Percentiles rank a stretch among this genome's conserved stretches.
Evolutionary conservation across 78 protist species (phyloP).

Genomic region (Dictyostelium capitatum): DNA sequence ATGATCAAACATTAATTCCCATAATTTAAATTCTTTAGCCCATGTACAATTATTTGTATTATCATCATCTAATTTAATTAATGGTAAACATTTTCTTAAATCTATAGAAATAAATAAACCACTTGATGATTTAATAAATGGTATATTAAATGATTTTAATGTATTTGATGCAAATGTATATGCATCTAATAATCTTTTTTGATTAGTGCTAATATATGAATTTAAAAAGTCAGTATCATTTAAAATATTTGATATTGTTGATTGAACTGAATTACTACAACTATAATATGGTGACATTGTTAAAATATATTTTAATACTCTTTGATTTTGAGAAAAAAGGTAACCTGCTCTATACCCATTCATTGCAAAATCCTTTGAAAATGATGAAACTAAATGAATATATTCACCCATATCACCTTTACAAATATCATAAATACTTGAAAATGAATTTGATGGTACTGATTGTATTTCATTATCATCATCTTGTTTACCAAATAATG

Average conservation of each 20-base stretch:
- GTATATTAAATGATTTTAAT: constrained; percentile 14
- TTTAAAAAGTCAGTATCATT: constrained; percentile 20
- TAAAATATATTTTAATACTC: neutral
- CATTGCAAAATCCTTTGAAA: constrained; percentile 77
- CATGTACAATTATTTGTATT: neutral
- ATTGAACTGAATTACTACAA: constrained; percentile 52
- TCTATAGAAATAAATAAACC: constrained; percentile 59
- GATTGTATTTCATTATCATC: neutral
- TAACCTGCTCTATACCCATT: constrained; percentile 79
- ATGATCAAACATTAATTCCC: constrained; percentile 48
- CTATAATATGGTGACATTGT: constrained; percentile 10
- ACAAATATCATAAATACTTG: constrained; percentile 25
- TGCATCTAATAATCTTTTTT: constrained; percentile 6
- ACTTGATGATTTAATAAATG: constrained; percentile 26
- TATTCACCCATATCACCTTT: constrained; percentile 66
- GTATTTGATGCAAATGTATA: constrained; percentile 12
- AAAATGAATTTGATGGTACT: neutral
- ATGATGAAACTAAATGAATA: constrained; percentile 66
- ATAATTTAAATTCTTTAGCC: constrained; percentile 21
- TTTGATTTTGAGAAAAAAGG: constrained; percentile 48
- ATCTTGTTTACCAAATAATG: constrained; percentile 22
- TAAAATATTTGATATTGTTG: constrained; percentile 18
- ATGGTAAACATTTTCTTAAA: constrained; percentile 23
- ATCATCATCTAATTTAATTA: neutral
- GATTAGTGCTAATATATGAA: constrained; percentile 20